Evolutionary conservation across 2,329 filamentous ascomycete genomes (phyloP), one percentile per base, ranked within the genome.

Genomic region (Neofusicoccum cordaticola): DNA sequence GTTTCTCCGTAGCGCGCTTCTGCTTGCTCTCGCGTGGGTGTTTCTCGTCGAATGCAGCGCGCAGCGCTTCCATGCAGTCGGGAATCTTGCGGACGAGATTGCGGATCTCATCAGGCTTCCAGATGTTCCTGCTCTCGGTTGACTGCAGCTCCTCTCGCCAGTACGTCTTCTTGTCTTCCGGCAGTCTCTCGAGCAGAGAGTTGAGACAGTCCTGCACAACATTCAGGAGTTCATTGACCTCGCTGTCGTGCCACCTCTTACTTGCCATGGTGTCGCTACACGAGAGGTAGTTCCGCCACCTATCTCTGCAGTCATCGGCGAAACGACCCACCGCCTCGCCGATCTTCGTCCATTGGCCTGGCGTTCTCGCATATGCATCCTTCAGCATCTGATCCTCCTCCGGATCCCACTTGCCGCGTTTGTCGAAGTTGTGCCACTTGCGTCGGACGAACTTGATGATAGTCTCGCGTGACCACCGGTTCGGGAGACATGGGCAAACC

Each of bases 221-320:
- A 1, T 78, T 72, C 1, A 80, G 78, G 31, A 91, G 77, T 9
- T 73, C 76, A 0, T 77, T 74, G 70, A 90, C 87, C 69, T 93
- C 90, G 0, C 83, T 79, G 17, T 83, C 75, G 1, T 79, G 81
- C 90, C 90, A 93, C 1, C 77, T 74, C 39, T 84, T 83, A 47
- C 80, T 83, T 37, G 81, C 81, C 64, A 80, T 78, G 0, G 80
- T 82, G 5, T 83, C 80, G 19, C 84, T 84, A 62, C 85, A 88
- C 51, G 88, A 78, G 22, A 90, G 77, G 69, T 89, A 87, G 69
- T 91, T 90, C 44, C 87, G 83, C 80, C 88, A 91, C 3, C 90
- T 86, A 72, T 92, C 89, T 58, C 89, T 84, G 61, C 88, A 82
- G 71, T 92, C 89, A 66, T 87, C 84, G 0, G 85, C 81, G 44